Base-by-base conservation (phyloP, 768 basidiomycete species). In the Auricularia auricula-judae region DNA sequence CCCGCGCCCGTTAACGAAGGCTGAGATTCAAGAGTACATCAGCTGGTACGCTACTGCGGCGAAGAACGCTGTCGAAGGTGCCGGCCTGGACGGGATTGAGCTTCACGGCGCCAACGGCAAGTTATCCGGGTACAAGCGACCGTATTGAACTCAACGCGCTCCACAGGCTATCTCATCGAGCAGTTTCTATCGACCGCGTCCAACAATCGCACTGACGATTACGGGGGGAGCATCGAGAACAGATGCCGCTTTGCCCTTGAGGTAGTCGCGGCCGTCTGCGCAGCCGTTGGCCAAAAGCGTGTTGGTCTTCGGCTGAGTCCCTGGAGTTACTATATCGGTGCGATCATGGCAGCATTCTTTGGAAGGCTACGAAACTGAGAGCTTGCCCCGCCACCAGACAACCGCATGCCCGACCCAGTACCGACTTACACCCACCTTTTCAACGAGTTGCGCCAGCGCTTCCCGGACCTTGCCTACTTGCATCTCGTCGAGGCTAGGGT, bases 181-280 rank as follows among this genome's bases (percentile, higher is more conserved):
- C 85, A 88, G 69, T 88, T 89, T 76, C 65, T 85, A 7, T 83
- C 86, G 68, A 76, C 80, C 35, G 70, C 76, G 16, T 75, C 78
- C 65, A 88, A 88, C 76, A 80, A 82, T 66, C 80, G 86, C n/a
- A 85, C 81, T 3, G 87, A 88, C 70, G 78, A 82, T 66, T 91
- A 87, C 69, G 87, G 87, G 0, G 88, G 88, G 1, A 82, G 80
- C 68, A 82, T 88, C 65, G 86, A 88, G 73, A 89, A 88, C 70
- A 79, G 89, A n/a, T 81, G 76, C 21, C 77, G 88, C 8, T 75
- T 92, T 39, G 77, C 80, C 10, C 71, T 88, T 4, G 83, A 89
- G 70, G 76, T 89, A 54, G 81, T 86, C 12, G 83, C 87, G 61
- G 84, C 84, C 3, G 75, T 90, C 1, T 75, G 74, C 2, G 71